These are phyloP conservation scores for Aspergillus heteromorphus DNA, from an alignment of 495 filamentous ascomycete species.

Conservation along the genomic window DNA sequence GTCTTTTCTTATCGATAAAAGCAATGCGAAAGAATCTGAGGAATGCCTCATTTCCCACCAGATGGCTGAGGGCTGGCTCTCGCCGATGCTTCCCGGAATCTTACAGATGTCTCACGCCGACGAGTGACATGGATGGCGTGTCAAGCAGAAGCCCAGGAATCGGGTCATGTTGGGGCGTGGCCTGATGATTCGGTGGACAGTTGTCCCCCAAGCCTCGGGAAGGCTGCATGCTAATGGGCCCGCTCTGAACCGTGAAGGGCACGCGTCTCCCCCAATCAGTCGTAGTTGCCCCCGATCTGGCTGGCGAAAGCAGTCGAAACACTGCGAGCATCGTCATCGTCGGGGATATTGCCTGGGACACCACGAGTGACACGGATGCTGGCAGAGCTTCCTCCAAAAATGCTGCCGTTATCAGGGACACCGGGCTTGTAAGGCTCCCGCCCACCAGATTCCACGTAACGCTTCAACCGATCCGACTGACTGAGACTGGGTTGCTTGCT, in stretches of 20 bases:
- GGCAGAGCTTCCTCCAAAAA: conserved; percentile 70
- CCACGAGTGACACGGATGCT: conserved; percentile 51
- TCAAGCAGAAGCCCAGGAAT: conserved; percentile 11
- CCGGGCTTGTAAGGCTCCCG: conserved; percentile 43
- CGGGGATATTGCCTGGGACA: conserved; percentile 42
- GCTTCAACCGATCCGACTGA: conserved; percentile 77
- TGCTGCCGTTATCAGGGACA: conserved; percentile 56
- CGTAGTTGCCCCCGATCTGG: conserved; percentile 85
- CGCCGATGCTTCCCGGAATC: conserved; percentile 12
- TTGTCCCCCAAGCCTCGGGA: conserved; percentile 11
- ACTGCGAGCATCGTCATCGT: conserved; percentile 91
- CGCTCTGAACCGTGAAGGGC: conserved; percentile 11
- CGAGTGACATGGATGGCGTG: conserved; percentile 8
- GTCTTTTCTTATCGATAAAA: conserved; percentile 14
- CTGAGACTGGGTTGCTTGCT: conserved; percentile 74
- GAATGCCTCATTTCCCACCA: conserved; percentile 10
- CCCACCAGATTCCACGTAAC: conserved; percentile 80
- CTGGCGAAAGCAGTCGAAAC: conserved; percentile 94
- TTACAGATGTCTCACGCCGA: conserved; percentile 8
- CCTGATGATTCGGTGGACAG: conserved; percentile 13
- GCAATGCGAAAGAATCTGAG: conserved; percentile 6
- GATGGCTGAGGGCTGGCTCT: conserved; percentile 11
- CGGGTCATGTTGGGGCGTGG: conserved; percentile 7
- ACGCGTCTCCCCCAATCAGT: conserved; percentile 54
- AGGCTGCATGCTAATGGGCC: conserved; percentile 9